These are phyloP conservation scores for Neurospora sp. DNA, from an alignment of 2,329 filamentous ascomycete genomes.

Conservation along the genomic window DNA sequence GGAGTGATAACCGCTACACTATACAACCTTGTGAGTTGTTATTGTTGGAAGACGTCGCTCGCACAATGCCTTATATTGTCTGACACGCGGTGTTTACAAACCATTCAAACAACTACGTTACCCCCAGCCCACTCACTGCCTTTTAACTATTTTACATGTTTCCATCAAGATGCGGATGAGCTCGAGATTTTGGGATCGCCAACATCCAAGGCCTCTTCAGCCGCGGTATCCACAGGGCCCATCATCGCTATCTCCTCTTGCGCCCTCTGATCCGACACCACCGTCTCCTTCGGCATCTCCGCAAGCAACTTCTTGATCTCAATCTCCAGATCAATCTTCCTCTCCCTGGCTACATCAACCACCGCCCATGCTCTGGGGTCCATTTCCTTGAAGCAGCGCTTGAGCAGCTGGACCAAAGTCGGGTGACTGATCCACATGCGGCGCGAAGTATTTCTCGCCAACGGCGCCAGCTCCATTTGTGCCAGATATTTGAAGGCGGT, in stretches of 20 bases:
- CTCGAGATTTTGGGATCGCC: not conserved
- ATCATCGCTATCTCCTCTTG: not conserved
- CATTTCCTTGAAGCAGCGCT: constrained; percentile 23
- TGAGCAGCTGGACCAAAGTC: constrained; percentile 24
- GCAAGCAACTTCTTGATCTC: constrained; percentile 17
- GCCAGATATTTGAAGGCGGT: constrained; percentile 24
- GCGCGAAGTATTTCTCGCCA: constrained; percentile 6
- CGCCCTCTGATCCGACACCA: not conserved
- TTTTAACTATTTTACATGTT: not conserved
- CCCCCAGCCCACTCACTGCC: not conserved
- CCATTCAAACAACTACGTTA: not conserved
- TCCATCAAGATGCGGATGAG: not conserved
- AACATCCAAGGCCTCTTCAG: not conserved
- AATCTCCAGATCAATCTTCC: constrained; percentile 17
- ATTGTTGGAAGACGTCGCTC: not conserved
- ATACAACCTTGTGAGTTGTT: not conserved
- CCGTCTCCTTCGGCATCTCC: not conserved
- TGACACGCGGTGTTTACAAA: not conserved
- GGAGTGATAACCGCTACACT: not conserved
- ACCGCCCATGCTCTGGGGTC: constrained; percentile 25
- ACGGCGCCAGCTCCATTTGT: constrained; percentile 12
- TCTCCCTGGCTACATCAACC: constrained; percentile 22
- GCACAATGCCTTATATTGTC: not conserved
- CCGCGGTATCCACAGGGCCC: not conserved
- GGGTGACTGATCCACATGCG: constrained; percentile 22